These are phyloP conservation scores for Saccharum spontaneum DNA, from an alignment of 176 grass and related monocot genomes.

Conservation along the genomic window DNA sequence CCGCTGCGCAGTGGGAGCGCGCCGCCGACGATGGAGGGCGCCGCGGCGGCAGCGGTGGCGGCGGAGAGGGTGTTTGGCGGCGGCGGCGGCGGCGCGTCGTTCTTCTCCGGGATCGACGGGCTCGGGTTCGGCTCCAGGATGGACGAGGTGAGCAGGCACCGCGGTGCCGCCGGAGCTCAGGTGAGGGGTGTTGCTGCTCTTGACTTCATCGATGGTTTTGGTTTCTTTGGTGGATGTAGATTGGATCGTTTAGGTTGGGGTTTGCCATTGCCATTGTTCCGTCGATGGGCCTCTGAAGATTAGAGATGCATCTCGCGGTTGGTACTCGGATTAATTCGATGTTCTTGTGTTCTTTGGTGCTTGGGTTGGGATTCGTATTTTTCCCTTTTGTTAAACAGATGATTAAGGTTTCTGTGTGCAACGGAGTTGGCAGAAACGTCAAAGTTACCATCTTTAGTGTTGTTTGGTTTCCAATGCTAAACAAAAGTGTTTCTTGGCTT, in stretches of 20 bases:
- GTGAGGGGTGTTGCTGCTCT: not conserved
- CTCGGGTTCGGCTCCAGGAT: conserved; percentile 66
- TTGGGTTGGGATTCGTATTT: not conserved
- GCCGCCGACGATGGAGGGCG: conserved; percentile 79
- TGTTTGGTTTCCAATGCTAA: not conserved
- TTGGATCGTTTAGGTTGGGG: conserved; percentile 1
- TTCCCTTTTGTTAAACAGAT: not conserved
- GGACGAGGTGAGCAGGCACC: conserved; percentile 28
- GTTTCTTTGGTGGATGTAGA: conserved; percentile 1
- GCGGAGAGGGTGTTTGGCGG: conserved; percentile 32
- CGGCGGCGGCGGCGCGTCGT: conserved; percentile 31
- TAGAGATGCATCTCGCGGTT: not conserved
- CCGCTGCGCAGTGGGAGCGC: conserved; percentile 70
- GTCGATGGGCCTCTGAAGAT: not conserved
- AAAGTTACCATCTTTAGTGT: not conserved
- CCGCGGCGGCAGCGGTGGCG: conserved; percentile 15
- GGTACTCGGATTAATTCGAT: not conserved
- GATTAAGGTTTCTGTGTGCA: not conserved
- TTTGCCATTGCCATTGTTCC: not conserved
- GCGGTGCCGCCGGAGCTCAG: conserved; percentile 14
- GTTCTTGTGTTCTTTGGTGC: not conserved
- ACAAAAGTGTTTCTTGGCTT: not conserved
- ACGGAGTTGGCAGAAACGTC: not conserved
- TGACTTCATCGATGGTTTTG: not conserved
- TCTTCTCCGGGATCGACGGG: conserved; percentile 63